These are phyloP conservation scores for Yamadazyma triangularis DNA, from an alignment of 1,139 yeast species.

Conservation along the genomic window DNA sequence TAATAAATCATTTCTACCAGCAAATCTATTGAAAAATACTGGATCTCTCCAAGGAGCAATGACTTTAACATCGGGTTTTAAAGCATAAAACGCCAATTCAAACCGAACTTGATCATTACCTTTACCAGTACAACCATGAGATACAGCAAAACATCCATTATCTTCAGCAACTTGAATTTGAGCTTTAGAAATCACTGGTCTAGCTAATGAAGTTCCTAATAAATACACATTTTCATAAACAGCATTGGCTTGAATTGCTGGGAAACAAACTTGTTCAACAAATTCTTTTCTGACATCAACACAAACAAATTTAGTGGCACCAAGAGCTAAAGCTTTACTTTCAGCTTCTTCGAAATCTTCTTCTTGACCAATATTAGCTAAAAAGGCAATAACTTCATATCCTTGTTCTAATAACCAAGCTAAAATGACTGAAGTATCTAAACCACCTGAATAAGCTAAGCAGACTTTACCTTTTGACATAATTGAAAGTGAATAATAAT, in stretches of 20 bases:
- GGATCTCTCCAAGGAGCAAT: slow-evolving; percentile 99
- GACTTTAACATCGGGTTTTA: slow-evolving; percentile 93
- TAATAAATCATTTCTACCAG: slow-evolving; percentile 93
- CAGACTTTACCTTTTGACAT: slow-evolving; percentile 99
- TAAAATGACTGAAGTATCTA: slow-evolving; percentile 93
- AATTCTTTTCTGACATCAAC: slow-evolving; percentile 92
- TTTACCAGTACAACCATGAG: slow-evolving; percentile 99
- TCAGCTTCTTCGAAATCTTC: slow-evolving; percentile 98
- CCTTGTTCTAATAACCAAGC: slow-evolving; percentile 99
- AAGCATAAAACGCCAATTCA: slow-evolving; percentile 93
- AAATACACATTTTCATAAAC: slow-evolving; percentile 95
- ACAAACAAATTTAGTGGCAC: slow-evolving; percentile 92
- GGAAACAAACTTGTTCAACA: slow-evolving; percentile 88
- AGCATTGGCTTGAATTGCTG: slow-evolving; percentile 96
- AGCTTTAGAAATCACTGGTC: slow-evolving; percentile 98
- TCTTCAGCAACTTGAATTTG: slow-evolving; percentile 95
- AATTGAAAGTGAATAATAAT: too few species aligned
- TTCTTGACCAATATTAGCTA: slow-evolving; percentile 98
- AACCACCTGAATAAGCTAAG: slow-evolving; percentile 98
- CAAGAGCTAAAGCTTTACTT: slow-evolving; percentile 92
- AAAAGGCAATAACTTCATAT: slow-evolving; percentile 94
- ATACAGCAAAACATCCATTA: slow-evolving; percentile 96
- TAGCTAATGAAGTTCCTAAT: slow-evolving; percentile 94
- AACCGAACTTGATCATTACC: slow-evolving; percentile 99
- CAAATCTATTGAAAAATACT: slow-evolving; percentile 87